Base-by-base conservation (phyloP, 768 basidiomycete species). In the Leccinum broughii region DNA sequence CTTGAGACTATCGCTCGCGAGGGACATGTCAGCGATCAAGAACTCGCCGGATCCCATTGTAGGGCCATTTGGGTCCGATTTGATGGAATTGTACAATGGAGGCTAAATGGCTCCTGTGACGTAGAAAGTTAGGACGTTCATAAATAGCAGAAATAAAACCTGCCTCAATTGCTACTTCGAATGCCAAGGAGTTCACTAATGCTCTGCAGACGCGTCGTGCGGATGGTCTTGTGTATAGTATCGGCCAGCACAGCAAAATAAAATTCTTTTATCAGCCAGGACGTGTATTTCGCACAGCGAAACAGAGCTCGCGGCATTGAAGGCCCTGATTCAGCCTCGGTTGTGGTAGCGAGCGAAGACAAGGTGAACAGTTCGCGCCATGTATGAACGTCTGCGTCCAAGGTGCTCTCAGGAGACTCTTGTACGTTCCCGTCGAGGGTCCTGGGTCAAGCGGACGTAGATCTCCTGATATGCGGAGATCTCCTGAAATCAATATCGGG, bases 401-500 rank as follows among this genome's bases (percentile, higher is more conserved):
- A 50, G 41, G 63, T 64, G 51, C 70, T 71, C 52, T 72, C 70
- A 15, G 67, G 57, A 24, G 71, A 72, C 59, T 72, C 71, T 15
- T 72, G 71, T 17, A 69, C 60, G n/a, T 60, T 61, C 41, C 64
- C 71, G 54, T 30, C 30, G 30, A 30, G 30, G 30, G 30, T 9
- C 9, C 30, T 30, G 30, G 30, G 30, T 30, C 2, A 30, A 30
- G 30, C 9, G 30, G 9, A 30, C 30, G 30, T 30, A 28, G 28
- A 28, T 1, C 28, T 28, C 28, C 28, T 28, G 28, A 28, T 28
- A 28, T 28, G 28, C 28, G 28, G 28, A 28, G 28, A 28, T 28
- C 28, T 28, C 30, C 30, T 30, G 30, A 30, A 30, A 73, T 93
- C 92, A 26, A 92, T 79, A 54, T 95, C 93, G 0, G 85, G 77